Evolutionary conservation across 805 yeast genomes (phyloP), one percentile per base, ranked within the genome.

Genomic region (Candida anglica): DNA sequence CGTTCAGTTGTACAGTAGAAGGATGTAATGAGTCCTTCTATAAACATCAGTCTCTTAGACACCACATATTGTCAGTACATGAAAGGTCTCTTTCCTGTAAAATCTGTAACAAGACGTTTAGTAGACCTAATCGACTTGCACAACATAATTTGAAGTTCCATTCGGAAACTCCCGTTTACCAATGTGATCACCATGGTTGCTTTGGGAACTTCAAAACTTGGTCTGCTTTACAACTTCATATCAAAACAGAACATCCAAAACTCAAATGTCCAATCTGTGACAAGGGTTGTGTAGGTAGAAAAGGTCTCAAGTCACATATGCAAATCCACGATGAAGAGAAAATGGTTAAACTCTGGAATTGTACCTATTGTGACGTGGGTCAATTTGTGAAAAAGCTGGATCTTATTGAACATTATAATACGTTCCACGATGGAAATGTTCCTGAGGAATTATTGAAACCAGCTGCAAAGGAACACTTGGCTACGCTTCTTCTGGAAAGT

Each of bases 241-340:
- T 76, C 34, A 81, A 80, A 44, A 70, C 75, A 0, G 82, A 72
- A 22, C 96, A 88, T 56, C 86, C 89, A 4, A 78, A 81, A 49
- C 44, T 81, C 18, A 66, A 63, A 28, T 86, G 95, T 60, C 46
- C 56, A 0, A 44, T 75, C 1, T 88, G 96, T 64, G 77, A 76
- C 5, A 79, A 77, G 52, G 76, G 72, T 6, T 82, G 88, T 62
- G 81, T 82, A 8, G 95, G 94, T 19, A 75, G 72, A 29, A 65
- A 69, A 18, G 93, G 88, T 41, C 56, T 87, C 32, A 59, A 69
- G 13, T 76, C 81, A 64, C 96, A 89, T 52, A 77, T 83, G 87
- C 57, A 69, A 28, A 47, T 50, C 6, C 96, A 88, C 55, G 79
- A 79, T 43, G 76, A 70, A 4, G 47, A 50, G 2, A 63, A 66